Conservation (phyloP, 495 filamentous ascomycete genomes). For the Aspergillus olivimuriae region DNA sequence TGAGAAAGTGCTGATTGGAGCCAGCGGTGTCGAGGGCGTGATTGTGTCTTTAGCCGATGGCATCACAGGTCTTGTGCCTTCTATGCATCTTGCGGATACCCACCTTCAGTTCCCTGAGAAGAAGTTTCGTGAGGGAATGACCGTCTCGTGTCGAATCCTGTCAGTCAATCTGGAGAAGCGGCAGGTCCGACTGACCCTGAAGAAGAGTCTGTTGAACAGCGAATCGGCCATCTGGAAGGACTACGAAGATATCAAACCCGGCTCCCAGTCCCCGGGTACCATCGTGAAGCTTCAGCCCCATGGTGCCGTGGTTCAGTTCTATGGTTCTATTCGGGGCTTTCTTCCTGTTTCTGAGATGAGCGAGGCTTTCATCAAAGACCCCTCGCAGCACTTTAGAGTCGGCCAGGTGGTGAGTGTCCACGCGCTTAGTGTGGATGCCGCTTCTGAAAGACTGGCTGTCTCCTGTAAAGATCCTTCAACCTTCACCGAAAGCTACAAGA, state of each 20-base stretch:
- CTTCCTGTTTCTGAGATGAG: conserved; percentile 95
- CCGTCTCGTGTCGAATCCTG: conserved; percentile 76
- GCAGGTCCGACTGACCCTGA: conserved; percentile 80
- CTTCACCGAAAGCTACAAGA: conserved; percentile 68
- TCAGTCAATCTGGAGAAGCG: conserved; percentile 70
- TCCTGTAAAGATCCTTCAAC: conserved; percentile 85
- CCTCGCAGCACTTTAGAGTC: conserved; percentile 76
- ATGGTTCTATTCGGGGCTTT: conserved; percentile 72
- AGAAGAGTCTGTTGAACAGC: conserved; percentile 89
- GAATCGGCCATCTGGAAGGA: conserved; percentile 68
- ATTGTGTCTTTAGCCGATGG: conserved; percentile 79
- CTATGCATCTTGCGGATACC: conserved; percentile 82
- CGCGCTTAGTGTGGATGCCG: conserved; percentile 68
- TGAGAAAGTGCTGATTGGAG: conserved; percentile 72
- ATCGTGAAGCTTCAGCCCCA: conserved; percentile 68
- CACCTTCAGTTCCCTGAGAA: conserved; percentile 87
- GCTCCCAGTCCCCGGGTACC: conserved; percentile 73
- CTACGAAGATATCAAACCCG: conserved; percentile 62
- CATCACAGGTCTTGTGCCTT: conserved; percentile 79
- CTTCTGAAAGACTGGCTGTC: conserved; percentile 66
- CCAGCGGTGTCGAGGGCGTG: conserved; percentile 66
- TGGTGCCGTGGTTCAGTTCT: conserved; percentile 92
- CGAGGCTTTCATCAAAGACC: conserved; percentile 87
- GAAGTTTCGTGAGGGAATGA: conserved; percentile 84
- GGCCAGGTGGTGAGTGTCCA: conserved; percentile 90